Conservation (phyloP, 2,329 filamentous ascomycete species). For the Aureobasidium musti region DNA sequence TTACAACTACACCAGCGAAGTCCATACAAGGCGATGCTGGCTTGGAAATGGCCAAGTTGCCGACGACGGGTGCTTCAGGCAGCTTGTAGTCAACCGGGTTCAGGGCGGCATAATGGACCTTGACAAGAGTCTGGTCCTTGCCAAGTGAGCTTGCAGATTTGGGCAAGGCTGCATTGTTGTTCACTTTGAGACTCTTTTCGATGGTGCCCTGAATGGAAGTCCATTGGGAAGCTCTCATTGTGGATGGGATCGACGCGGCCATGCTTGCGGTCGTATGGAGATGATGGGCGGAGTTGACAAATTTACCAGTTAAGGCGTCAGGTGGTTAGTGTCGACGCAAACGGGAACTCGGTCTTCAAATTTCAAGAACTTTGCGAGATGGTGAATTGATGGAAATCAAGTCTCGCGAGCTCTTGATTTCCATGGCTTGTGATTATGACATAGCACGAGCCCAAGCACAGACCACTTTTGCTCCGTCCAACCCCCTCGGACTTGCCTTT, state of each 20-base stretch:
- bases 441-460: neutral
- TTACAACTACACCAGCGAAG: conserved; percentile 54
- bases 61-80: conserved; percentile 46
- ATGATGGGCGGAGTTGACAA: neutral
- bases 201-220: conserved; percentile 38
- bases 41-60: conserved; percentile 41
- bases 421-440: conserved; percentile 5
- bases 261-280: conserved; percentile 24
- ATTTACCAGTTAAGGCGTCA: neutral
- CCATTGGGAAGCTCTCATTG: conserved; percentile 40
- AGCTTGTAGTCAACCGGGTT: conserved; percentile 58
- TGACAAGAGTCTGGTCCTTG: conserved; percentile 46
- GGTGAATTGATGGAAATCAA: neutral
- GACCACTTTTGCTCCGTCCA: neutral
- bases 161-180: conserved; percentile 36
- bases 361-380: no score
- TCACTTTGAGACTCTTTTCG: conserved; percentile 41
- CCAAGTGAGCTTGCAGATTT: conserved; percentile 32
- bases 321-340: neutral
- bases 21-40: conserved; percentile 55
- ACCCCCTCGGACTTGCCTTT: neutral
- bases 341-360: no score
- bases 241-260: conserved; percentile 33
- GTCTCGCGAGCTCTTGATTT: conserved; percentile 3
- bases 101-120: conserved; percentile 48